Percentiles rank a stretch among this genome's conserved stretches.
These are phyloP conservation scores for Fusarium falciforme DNA, from an alignment of 2,329 filamentous ascomycete species.

Conservation along the genomic window DNA sequence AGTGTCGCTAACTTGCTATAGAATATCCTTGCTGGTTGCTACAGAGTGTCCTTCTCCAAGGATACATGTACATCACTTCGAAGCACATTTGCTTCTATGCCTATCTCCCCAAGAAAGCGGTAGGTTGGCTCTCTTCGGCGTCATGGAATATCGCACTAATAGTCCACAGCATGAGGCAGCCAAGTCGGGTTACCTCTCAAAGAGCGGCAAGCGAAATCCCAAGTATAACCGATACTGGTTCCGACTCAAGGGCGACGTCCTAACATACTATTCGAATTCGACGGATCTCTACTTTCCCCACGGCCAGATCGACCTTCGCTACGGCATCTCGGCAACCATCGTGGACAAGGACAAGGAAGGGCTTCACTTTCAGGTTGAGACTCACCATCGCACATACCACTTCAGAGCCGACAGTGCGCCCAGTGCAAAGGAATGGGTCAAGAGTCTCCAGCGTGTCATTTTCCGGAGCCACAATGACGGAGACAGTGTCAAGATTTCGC, in stretches of 20 bases:
- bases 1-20: constrained; percentile 44
- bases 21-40: constrained; percentile 96
- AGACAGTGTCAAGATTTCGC: constrained; percentile 94
- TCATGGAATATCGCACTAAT: constrained; percentile 21
- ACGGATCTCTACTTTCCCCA: constrained; percentile 91
- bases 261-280: constrained; percentile 88
- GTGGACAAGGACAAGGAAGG: constrained; percentile 82
- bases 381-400: constrained; percentile 83
- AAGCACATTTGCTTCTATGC: constrained; percentile 97
- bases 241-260: constrained; percentile 87
- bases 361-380: constrained; percentile 82
- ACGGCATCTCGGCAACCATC: constrained; percentile 87
- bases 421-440: constrained; percentile 97
- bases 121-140: constrained; percentile 54
- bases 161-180: constrained; percentile 71
- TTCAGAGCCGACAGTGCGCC: constrained; percentile 89
- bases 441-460: constrained; percentile 91
- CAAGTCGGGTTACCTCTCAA: constrained; percentile 90
- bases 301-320: constrained; percentile 91
- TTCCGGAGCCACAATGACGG: constrained; percentile 96
- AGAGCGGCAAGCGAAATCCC: constrained; percentile 88
- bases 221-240: constrained; percentile 95
- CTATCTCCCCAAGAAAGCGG: constrained; percentile 92
- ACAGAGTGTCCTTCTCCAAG: constrained; percentile 90
- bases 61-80: constrained; percentile 94